These are phyloP conservation scores for Ogataea chonburiensis DNA, from an alignment of 805 yeast species.

Conservation along the genomic window DNA sequence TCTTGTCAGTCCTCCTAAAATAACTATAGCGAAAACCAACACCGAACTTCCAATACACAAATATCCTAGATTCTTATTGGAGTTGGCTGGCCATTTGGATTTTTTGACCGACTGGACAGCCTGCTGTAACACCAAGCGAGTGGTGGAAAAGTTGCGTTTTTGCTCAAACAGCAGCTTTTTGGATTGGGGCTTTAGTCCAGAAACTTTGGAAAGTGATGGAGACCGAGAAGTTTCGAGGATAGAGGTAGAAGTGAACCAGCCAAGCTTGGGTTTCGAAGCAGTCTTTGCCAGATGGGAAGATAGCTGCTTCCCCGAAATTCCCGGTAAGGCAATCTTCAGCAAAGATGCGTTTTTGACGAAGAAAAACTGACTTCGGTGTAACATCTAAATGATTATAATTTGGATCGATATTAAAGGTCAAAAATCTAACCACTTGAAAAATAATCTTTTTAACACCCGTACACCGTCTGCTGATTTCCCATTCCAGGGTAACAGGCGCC, in stretches of 20 bases:
- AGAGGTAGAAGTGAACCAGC: constrained; percentile 1
- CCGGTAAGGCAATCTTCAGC: constrained; percentile 29
- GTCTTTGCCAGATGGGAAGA: not conserved
- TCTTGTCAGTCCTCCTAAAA: constrained; percentile 94
- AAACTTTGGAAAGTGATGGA: constrained; percentile 1
- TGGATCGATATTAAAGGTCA: constrained; percentile 5
- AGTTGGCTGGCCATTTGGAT: constrained; percentile 40
- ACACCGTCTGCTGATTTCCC: constrained; percentile 4
- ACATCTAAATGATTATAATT: constrained; percentile 16
- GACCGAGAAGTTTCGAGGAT: not conserved
- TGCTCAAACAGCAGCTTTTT: constrained; percentile 2
- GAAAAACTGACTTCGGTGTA: constrained; percentile 56
- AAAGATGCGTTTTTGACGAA: constrained; percentile 55
- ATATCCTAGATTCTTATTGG: constrained; percentile 69
- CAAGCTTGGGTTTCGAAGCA: not conserved
- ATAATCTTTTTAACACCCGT: not conserved
- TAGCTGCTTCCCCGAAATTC: constrained; percentile 9
- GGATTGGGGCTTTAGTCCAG: constrained; percentile 4
- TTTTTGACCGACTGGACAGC: constrained; percentile 6
- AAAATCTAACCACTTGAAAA: constrained; percentile 2
- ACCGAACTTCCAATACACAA: constrained; percentile 88
- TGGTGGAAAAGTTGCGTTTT: constrained; percentile 19
- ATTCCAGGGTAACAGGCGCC: too few relatives aligned
- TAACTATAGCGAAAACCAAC: constrained; percentile 89
- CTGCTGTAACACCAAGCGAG: constrained; percentile 5